Percentiles rank a stretch among this genome's conserved stretches.
Conservation (phyloP, 768 basidiomycete species). For the Suillus subalutaceus region DNA sequence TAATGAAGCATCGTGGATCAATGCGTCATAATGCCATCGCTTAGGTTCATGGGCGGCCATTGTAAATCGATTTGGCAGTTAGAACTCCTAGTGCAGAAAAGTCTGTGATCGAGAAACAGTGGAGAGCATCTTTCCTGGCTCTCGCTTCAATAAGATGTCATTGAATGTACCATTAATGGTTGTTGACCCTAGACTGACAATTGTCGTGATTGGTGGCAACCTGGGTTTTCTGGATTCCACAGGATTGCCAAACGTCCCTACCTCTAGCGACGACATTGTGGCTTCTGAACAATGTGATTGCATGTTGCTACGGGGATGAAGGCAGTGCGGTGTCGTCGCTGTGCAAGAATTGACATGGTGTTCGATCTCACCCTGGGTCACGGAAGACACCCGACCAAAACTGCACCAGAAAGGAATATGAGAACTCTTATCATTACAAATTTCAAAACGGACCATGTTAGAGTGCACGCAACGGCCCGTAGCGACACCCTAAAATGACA, state of each 20-base stretch:
- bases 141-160: not conserved
- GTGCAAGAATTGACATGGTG: not conserved
- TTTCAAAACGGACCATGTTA: not conserved
- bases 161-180: not conserved
- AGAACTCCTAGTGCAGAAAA: not conserved
- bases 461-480: not conserved
- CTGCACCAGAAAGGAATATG: not conserved
- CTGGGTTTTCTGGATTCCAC: not conserved
- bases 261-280: not conserved
- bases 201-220: not conserved
- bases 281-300: not conserved
- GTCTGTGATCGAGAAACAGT: too few relatives aligned
- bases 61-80: not conserved
- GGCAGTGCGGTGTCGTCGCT: not conserved
- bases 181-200: not conserved
- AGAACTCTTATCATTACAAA: not conserved
- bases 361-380: not conserved
- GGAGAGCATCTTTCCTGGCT: too few relatives aligned
- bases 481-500: not conserved
- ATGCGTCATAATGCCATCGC: not conserved
- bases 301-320: not conserved
- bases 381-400: not conserved
- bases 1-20: not conserved
- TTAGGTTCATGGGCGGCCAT: not conserved
- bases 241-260: not conserved